Percentiles rank a stretch among this genome's conserved stretches.
These are phyloP conservation scores for Rhizopogon roseolus DNA, from an alignment of 768 basidiomycete genomes.

Conservation along the genomic window DNA sequence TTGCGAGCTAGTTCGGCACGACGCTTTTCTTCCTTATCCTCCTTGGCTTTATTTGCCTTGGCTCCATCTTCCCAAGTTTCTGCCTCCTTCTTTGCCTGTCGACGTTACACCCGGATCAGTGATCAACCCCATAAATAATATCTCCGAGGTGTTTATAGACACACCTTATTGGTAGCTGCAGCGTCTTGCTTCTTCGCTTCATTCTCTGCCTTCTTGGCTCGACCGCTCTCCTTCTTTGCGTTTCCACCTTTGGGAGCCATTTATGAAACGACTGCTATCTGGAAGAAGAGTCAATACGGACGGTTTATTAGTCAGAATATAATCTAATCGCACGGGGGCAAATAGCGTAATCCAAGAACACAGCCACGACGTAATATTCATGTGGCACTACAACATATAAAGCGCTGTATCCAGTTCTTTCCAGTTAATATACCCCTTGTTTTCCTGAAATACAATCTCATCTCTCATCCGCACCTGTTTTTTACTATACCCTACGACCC, in stretches of 20 bases:
- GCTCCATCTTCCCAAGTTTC: constrained; percentile 61
- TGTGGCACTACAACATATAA: constrained; percentile 2
- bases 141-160: constrained; percentile 5
- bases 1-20: constrained; percentile 80
- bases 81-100: constrained; percentile 69
- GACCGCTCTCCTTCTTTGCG: constrained; percentile 87
- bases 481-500: not conserved
- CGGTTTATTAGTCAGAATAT: constrained; percentile 14
- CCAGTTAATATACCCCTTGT: not conserved
- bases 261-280: not conserved
- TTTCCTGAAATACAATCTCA: not conserved
- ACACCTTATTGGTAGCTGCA: constrained; percentile 56
- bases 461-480: not conserved
- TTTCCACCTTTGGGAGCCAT: constrained; percentile 91
- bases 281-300: not conserved
- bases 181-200: constrained; percentile 74
- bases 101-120: not conserved
- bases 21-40: constrained; percentile 78
- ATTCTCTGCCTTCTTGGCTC: constrained; percentile 90
- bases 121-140: not conserved
- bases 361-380: constrained; percentile 18
- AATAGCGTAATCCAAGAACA: constrained; percentile 3
- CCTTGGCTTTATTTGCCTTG: constrained; percentile 63
- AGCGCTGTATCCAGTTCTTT: not conserved
- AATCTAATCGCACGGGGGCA: constrained; percentile 15